Base-by-base conservation (phyloP, 805 yeast genomes). In the Saccharomycopsis olivae region DNA sequence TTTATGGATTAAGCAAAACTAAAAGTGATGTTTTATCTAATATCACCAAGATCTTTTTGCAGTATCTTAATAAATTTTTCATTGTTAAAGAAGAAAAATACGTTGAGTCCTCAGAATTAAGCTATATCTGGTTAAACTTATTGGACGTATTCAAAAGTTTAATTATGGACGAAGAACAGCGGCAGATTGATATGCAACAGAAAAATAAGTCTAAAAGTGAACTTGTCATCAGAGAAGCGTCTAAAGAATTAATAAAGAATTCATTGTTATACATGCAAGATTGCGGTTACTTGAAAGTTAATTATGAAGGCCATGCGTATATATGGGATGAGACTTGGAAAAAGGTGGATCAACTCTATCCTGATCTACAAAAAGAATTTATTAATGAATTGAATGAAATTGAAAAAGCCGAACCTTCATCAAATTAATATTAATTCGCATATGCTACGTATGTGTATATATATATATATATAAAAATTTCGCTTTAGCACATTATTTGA, bases 11-110 rank as follows among this genome's bases (percentile, higher is more conserved):
- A 70, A 63, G 66, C 5, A 66, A 63, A 42, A 78, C 92, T 0
- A 78, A 86, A 38, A 64, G 69, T 38, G 86, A 79, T 44, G 75
- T 82, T 1, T 65, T 92, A 40, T 65, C 73, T 10, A 58, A 84
- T 35, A 65, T 81, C 9, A 76, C 94, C 41, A 82, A 81, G 52
- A 65, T 70, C n/a, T 76, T 73, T 48, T 46, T 75, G 31, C 71
- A 67, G 33, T 69, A 70, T 46, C 63, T 68, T 31, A 59, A 58
- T 24, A 35, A 43, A 9, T 19, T 17, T 14, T 36, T 21, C 33
- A 43, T 46, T 20, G 17, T 33, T 14, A 42, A 39, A 19, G 38
- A 41, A 14, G 27, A 40, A 8, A 10, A 5, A 2, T 29, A 35
- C 16, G 34, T 6, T 16, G 42, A 39, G 10, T 5, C 24, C 5